phyloP scores from a whole-genome alignment of 441 rosid species.

The Iberis amara region DNA sequence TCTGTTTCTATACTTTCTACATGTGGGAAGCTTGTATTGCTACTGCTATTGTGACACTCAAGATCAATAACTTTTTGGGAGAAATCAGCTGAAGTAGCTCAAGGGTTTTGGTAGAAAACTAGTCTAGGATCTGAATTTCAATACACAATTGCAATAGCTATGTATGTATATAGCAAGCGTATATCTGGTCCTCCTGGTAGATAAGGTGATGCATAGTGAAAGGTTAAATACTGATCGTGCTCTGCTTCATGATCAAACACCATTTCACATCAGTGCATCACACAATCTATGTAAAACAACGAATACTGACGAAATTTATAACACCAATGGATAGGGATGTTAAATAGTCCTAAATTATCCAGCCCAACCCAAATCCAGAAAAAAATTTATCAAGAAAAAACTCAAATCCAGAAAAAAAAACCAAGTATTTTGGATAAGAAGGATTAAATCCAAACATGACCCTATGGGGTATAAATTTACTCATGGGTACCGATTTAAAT shows the following conservation, averaged over 20 bases:
- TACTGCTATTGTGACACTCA: conserved; percentile 83
- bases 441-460: too few species aligned
- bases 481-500: too few species aligned
- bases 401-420: too few species aligned
- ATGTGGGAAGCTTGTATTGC: conserved; percentile 93
- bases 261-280: conserved; percentile 65
- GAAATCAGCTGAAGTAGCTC: conserved; percentile 77
- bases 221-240: conserved; percentile 98
- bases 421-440: too few species aligned
- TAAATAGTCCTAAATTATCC: too few species aligned
- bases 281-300: too few species aligned
- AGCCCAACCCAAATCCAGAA: too few species aligned
- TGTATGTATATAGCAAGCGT: too few species aligned
- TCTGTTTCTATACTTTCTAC: conserved; percentile 17
- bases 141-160: conserved; percentile 57
- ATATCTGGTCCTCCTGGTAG: conserved; percentile 94
- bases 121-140: conserved; percentile 97
- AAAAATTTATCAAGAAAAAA: too few species aligned
- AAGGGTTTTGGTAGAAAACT: conserved; percentile 88
- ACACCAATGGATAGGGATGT: too few species aligned
- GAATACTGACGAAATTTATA: too few species aligned
- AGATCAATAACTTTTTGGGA: conserved; percentile 97
- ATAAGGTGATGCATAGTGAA: conserved; percentile 95
- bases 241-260: conserved; percentile 94
- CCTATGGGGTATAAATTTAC: too few species aligned